These are phyloP conservation scores for Cercospora beticola DNA, from an alignment of 2,329 filamentous ascomycete genomes.

Conservation along the genomic window DNA sequence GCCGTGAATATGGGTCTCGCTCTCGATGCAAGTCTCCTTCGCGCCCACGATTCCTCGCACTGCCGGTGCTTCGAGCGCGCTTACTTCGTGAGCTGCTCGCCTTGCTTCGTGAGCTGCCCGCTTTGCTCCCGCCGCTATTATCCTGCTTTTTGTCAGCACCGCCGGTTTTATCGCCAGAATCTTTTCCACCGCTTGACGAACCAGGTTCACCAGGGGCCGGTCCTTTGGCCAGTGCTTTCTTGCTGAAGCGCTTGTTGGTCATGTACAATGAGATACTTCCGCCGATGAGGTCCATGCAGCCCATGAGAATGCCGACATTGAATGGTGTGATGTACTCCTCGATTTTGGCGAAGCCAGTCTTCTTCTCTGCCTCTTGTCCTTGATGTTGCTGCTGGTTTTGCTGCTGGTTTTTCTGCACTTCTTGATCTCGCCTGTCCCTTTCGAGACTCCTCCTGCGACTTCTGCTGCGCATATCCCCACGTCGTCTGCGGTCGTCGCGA, in stretches of 20 bases:
- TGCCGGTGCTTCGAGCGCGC: neutral
- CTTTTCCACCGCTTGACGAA: constrained; percentile 5
- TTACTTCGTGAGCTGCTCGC: neutral
- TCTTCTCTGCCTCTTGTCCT: constrained; percentile 11
- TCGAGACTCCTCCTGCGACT: constrained; percentile 10
- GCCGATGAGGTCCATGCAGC: constrained; percentile 24
- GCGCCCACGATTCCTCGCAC: constrained; percentile 4
- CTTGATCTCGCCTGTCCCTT: constrained; percentile 4
- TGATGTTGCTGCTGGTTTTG: constrained; percentile 10
- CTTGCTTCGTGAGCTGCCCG: neutral
- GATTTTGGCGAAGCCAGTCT: constrained; percentile 8
- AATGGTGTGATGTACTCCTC: constrained; percentile 22
- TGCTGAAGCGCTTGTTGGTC: constrained; percentile 23
- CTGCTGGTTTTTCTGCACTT: constrained; percentile 2
- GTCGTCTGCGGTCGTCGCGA: constrained; percentile 8
- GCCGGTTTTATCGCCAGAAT: constrained; percentile 1
- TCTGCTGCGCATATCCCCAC: constrained; percentile 9
- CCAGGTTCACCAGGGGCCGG: constrained; percentile 13
- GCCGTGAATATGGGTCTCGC: constrained; percentile 3
- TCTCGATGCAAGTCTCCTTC: neutral
- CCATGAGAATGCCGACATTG: constrained; percentile 22
- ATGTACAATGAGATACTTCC: constrained; percentile 22
- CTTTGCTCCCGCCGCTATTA: constrained; percentile 6
- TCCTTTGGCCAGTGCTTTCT: constrained; percentile 19
- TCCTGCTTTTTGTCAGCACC: constrained; percentile 14